These are phyloP conservation scores for Sporothrix pseudoabietina DNA, from an alignment of 2,329 filamentous ascomycete genomes.

Conservation along the genomic window DNA sequence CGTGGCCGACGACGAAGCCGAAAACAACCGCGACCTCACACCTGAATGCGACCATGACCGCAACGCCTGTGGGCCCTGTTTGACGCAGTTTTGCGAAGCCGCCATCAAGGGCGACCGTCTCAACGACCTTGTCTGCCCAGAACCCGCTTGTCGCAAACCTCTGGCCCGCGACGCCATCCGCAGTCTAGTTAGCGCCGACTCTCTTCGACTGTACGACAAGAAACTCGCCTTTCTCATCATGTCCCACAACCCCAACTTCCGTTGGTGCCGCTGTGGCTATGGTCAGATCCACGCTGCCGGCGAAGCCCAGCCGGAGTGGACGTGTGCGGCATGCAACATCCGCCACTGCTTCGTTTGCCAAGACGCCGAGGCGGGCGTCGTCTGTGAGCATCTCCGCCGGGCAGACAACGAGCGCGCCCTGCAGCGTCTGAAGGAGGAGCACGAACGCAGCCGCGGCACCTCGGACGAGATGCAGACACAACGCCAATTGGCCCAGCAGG, in stretches of 20 bases:
- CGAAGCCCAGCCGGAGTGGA: not conserved
- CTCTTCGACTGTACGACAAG: conserved; percentile 20
- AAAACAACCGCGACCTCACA: not conserved
- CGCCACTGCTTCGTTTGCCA: conserved; percentile 19
- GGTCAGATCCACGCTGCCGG: conserved; percentile 21
- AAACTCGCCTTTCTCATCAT: conserved; percentile 21
- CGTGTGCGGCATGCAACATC: not conserved
- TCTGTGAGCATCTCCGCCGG: not conserved
- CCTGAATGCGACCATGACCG: conserved; percentile 17
- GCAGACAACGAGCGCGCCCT: not conserved
- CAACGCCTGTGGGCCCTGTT: conserved; percentile 13
- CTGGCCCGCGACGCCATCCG: not conserved
- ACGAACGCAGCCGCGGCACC: not conserved
- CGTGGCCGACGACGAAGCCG: not conserved
- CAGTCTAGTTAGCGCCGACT: not conserved
- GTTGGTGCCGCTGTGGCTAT: conserved; percentile 22
- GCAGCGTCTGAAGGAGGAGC: not conserved
- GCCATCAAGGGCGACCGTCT: conserved; percentile 23
- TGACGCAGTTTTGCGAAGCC: conserved; percentile 4
- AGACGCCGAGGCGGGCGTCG: not conserved
- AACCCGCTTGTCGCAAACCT: conserved; percentile 5
- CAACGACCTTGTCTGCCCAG: conserved; percentile 10
- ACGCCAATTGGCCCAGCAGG: not conserved
- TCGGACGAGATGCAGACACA: not conserved
- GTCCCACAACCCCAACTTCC: conserved; percentile 4